A percentile compares a stretch with the other conserved stretches of the same genome.
These are phyloP conservation scores for Parmelia sp. DNA, from an alignment of 495 filamentous ascomycete genomes.

Conservation along the genomic window DNA sequence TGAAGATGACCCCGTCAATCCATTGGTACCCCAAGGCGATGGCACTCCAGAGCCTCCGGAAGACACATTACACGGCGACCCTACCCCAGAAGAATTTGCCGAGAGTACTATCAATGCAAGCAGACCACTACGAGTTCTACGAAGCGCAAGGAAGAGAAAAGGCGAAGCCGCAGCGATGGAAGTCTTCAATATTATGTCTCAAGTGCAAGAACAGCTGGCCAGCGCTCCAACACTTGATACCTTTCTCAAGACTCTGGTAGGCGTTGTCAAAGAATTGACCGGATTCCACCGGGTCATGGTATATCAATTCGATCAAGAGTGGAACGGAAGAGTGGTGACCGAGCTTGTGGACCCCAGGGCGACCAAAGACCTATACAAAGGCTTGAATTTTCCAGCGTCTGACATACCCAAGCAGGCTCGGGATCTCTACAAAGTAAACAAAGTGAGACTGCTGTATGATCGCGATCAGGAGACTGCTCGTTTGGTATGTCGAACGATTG, in stretches of 20 bases:
- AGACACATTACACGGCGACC: constrained; percentile 65
- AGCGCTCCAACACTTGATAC: constrained; percentile 58
- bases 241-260: constrained; percentile 67
- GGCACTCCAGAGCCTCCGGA: constrained; percentile 53
- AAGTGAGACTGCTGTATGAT: constrained; percentile 71
- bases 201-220: constrained; percentile 72
- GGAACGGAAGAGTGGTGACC: constrained; percentile 81
- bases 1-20: constrained; percentile 71
- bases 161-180: constrained; percentile 90
- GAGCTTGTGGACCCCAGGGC: constrained; percentile 74
- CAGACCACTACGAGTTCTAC: constrained; percentile 70
- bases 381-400: constrained; percentile 82
- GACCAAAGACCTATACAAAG: constrained; percentile 85
- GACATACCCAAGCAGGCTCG: constrained; percentile 86
- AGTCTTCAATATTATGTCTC: constrained; percentile 86
- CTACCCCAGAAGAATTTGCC: constrained; percentile 63
- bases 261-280: constrained; percentile 79
- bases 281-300: constrained; percentile 93
- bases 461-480: constrained; percentile 65
- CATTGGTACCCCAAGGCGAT: constrained; percentile 55
- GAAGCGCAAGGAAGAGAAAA: constrained; percentile 67
- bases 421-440: constrained; percentile 75
- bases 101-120: constrained; percentile 68
- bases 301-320: constrained; percentile 81
- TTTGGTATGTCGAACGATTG: constrained; percentile 68